These are phyloP conservation scores for Fusarium hostae DNA, from an alignment of 2,329 filamentous ascomycete genomes.

Conservation along the genomic window DNA sequence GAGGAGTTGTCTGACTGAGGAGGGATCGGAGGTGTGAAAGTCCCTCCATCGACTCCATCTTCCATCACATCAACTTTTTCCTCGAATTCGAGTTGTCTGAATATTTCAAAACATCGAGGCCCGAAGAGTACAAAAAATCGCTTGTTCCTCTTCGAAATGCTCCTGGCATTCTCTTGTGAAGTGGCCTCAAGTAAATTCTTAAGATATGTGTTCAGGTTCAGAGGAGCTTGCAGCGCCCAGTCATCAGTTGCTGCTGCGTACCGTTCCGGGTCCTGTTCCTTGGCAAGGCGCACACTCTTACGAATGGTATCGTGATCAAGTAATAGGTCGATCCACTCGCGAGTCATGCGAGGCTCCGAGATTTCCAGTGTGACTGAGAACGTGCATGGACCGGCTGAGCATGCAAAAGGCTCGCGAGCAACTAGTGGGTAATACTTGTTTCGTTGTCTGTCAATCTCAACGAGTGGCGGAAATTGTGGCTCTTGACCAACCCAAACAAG, in stretches of 20 bases:
- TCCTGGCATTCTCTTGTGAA: slow-evolving; percentile 51
- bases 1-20: slow-evolving; percentile 49
- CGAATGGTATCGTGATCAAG: slow-evolving; percentile 58
- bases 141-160: slow-evolving; percentile 67
- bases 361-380: slow-evolving; percentile 60
- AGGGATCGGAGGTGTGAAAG: slow-evolving; percentile 50
- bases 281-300: slow-evolving; percentile 53
- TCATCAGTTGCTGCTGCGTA: slow-evolving; percentile 57
- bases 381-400: slow-evolving; percentile 56
- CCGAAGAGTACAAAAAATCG: slow-evolving; percentile 66
- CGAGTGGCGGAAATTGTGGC: slow-evolving; percentile 20
- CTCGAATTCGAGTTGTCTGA: slow-evolving; percentile 61
- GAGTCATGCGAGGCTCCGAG: slow-evolving; percentile 59
- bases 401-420: slow-evolving; percentile 53
- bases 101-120: slow-evolving; percentile 59
- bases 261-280: slow-evolving; percentile 59
- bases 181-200: slow-evolving; percentile 58
- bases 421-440: slow-evolving; percentile 54
- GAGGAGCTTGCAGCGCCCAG: slow-evolving; percentile 54
- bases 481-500: slow-evolving; percentile 51
- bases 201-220: slow-evolving; percentile 63
- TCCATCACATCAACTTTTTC: slow-evolving; percentile 52
- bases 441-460: slow-evolving; percentile 37
- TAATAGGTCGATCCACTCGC: slow-evolving; percentile 56
- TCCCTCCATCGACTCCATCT: slow-evolving; percentile 54